Evolutionary conservation across 257 asterid species (phyloP), one percentile per base, ranked within the genome.

Genomic region (Jacaranda copaia): DNA sequence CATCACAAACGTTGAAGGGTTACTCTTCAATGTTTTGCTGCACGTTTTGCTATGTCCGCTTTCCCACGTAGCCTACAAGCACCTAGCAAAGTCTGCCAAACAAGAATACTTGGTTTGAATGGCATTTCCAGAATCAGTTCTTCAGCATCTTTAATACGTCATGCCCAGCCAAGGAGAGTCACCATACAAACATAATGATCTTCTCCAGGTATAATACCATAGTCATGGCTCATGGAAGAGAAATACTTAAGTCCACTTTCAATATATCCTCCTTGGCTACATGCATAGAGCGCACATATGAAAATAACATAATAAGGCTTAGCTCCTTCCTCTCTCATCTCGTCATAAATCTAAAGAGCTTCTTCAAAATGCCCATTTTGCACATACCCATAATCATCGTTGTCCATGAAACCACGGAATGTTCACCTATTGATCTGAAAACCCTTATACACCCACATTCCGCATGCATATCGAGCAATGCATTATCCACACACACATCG

Each of bases 31-130:
- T 12, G 71, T 71, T 82, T 72, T 2, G 96, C 93, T 2, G 94
- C 94, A 19, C 87, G 89, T 77, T 79, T 84, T 1, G 94, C 97
- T 16, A 90, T 81, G 18, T 85, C 92, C 55, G 81, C 76, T 36
- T 92, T 93, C 75, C 92, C 93, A 12, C 87, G 91, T 59, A 86
- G 77, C 77, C 84, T 68, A 61, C 94, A 87, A 16, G 97, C 88
- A 14, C 93, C 93, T 4, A 92, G 93, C 84, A 92, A 84, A 3
- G 97, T 92, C 69, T 90, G 92, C 97, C 97, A 92, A 32, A 88
- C 42, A 59, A 89, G 64, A 5, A 72, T 82, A 63, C 93, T 82
- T 9, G 89, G 82, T 72, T 78, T 72, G 56, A 81, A 81, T 7
- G 91, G 92, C 89, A 85, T 81, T 1, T 77, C 81, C 4, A 20